phyloP scores from a whole-genome alignment of 371 early-diverging fungal species.

The Dentiscutata heterogama region DNA sequence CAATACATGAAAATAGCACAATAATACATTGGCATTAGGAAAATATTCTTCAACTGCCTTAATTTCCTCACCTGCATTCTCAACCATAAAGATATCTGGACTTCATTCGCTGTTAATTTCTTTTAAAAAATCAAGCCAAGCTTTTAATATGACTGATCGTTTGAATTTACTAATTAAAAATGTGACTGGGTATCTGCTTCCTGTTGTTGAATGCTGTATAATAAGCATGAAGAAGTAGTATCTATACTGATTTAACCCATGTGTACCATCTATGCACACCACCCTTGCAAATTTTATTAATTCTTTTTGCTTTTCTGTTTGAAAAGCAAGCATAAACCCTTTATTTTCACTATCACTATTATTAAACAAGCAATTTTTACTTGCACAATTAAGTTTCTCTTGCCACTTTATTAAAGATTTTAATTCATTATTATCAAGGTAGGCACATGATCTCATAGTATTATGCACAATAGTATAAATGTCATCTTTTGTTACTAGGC shows the following conservation, averaged over 20 bases:
- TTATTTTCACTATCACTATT: background rate
- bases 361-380: background rate
- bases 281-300: background rate
- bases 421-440: background rate
- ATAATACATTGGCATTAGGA: background rate
- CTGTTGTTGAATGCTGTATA: background rate
- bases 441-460: background rate
- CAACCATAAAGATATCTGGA: background rate
- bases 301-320: background rate
- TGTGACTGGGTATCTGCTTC: background rate
- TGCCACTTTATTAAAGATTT: background rate
- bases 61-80: background rate
- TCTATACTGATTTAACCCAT: background rate
- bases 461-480: background rate
- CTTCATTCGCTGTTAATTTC: background rate
- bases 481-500: conserved; percentile 3
- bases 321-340: background rate
- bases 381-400: background rate
- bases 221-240: background rate
- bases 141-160: background rate
- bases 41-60: conserved; percentile 2
- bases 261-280: background rate
- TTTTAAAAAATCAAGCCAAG: background rate
- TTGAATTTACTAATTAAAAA: conserved; percentile 5
- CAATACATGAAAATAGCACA: background rate